Base-by-base conservation (phyloP, 805 yeast genomes). In the Ogataea salicorniae region DNA sequence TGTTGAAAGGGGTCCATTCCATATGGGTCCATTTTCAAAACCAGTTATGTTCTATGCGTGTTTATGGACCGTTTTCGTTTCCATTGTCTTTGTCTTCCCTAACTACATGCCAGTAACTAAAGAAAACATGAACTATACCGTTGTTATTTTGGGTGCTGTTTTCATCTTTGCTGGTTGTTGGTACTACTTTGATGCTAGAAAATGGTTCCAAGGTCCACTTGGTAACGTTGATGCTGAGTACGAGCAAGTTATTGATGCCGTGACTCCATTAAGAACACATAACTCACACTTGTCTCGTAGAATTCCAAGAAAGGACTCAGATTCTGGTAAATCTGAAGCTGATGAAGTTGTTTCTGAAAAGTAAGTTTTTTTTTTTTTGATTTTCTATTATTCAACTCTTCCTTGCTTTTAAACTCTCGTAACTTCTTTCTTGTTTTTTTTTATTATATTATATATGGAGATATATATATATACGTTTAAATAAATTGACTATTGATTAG, bases 191-290 rank as follows among this genome's bases (percentile, higher is more conserved):
- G 78, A 69, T 56, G 84, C 83, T 39, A 71, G 61, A 50, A 75
- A 75, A 48, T 77, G 81, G 80, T 79, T 77, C 66, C 59, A 57
- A 41, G 84, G 84, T 46, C 83, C 83, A 9, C 69, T 72, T 52
- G 62, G 73, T 46, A 78, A 76, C 55, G 60, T 76, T 50, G 77
- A 72, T 51, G 67, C 60, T 11, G 66, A 59, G 38, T 60, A 58
- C 39, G 61, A 49, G 20, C 51, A 50, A 4, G 53, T 53, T 11
- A 43, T 60, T 15, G 56, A 54, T 41, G 46, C 56, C 31, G 45
- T 54, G 34, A 40, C 46, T 20, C 54, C 57, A 29, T 36, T 39
- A 29, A 44, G 40, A 39, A 34, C 46, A 7, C 42, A 38, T 20
- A 39, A 39, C 13, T 44, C 46, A 14, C 46, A 34, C 18, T 14